These are phyloP conservation scores for Vicia sativa DNA, from an alignment of 306 rosid species.

Conservation along the genomic window DNA sequence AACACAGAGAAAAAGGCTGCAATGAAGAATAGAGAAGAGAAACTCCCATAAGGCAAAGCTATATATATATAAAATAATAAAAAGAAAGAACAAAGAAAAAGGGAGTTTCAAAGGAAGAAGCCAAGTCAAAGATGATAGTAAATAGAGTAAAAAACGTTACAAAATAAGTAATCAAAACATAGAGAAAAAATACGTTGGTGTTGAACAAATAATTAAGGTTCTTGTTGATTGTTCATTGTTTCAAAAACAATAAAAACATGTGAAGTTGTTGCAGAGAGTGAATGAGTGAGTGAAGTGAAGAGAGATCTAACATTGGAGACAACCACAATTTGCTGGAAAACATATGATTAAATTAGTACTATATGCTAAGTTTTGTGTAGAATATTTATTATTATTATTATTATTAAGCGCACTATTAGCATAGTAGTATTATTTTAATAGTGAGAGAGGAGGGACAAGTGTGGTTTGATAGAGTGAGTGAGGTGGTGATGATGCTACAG, in stretches of 20 bases:
- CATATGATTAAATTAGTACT: slow-evolving; percentile 42
- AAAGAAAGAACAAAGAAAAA: slow-evolving; percentile 9
- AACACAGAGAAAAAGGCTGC: slow-evolving; percentile 19
- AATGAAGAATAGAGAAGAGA: slow-evolving; percentile 26
- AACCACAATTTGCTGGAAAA: slow-evolving; percentile 48
- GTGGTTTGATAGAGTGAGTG: slow-evolving; percentile 39
- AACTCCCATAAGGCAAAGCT: slow-evolving; percentile 21
- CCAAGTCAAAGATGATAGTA: slow-evolving; percentile 44
- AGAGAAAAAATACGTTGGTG: slow-evolving; percentile 28
- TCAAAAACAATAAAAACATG: background rate
- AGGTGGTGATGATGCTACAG: slow-evolving; percentile 43
- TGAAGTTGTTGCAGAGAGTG: background rate
- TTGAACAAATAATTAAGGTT: slow-evolving; percentile 32
- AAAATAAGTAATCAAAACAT: slow-evolving; percentile 42
- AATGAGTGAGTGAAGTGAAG: background rate
- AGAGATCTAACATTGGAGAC: slow-evolving; percentile 46
- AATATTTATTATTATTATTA: slow-evolving; percentile 33
- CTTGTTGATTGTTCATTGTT: background rate
- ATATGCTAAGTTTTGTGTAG: slow-evolving; percentile 13
- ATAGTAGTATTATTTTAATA: slow-evolving; percentile 8
- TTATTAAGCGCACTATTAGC: slow-evolving; percentile 35
- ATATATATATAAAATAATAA: slow-evolving; percentile 6
- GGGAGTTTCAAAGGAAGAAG: background rate
- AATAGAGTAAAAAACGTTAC: slow-evolving; percentile 35
- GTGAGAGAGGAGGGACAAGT: slow-evolving; percentile 22